Evolutionary conservation across 306 rosid species (phyloP).

Genomic region (Dryas drummondii): DNA sequence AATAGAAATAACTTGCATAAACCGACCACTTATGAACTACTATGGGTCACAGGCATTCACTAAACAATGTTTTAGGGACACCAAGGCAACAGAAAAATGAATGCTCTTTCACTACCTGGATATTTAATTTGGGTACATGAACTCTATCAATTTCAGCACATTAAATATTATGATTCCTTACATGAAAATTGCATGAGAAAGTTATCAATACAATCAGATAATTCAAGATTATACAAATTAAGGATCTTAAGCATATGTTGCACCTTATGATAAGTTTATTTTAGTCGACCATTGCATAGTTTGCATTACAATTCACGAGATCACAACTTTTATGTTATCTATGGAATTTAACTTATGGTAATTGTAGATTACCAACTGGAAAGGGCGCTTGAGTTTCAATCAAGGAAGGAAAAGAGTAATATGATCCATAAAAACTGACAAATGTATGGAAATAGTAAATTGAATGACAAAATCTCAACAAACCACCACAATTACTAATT

Average conservation of each 20-base stretch:
- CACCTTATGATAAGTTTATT: too few relatives aligned
- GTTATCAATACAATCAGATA: background rate
- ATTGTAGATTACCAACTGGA: background rate
- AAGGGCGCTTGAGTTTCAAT: background rate
- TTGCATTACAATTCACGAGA: background rate
- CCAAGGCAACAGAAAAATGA: too few relatives aligned
- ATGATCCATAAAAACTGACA: background rate
- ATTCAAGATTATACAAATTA: background rate
- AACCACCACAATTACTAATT: background rate
- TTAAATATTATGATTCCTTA: background rate
- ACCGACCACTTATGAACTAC: background rate
- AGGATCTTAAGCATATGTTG: too few relatives aligned
- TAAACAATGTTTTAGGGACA: background rate
- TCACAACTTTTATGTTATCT: background rate
- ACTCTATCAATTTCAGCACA: background rate
- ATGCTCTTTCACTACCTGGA: too few relatives aligned
- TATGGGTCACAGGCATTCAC: background rate
- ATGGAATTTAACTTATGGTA: background rate
- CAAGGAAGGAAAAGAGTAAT: background rate
- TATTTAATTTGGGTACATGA: background rate
- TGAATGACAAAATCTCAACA: background rate
- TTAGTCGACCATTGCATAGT: background rate
- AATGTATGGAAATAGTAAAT: background rate
- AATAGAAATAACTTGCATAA: background rate
- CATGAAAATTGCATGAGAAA: background rate